phyloP scores from a whole-genome alignment of 78 protist species.

The Speleostelium caveatum region DNA sequence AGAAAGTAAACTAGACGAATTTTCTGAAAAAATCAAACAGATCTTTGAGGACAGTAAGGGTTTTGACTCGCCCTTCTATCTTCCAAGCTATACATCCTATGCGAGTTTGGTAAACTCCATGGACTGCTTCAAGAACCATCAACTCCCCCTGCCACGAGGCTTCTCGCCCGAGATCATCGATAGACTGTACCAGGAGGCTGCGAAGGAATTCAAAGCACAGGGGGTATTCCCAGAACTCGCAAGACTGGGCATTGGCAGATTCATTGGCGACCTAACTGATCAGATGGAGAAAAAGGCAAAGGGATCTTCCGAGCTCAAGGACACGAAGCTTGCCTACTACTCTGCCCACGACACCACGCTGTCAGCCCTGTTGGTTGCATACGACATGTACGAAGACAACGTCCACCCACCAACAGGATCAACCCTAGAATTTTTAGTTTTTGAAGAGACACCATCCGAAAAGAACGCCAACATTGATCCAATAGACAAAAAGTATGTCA shows the following conservation, averaged over 20 bases:
- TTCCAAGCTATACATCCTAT: conserved; percentile 1
- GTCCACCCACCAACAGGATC: conserved; percentile 54
- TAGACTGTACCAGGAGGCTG: conserved; percentile 53
- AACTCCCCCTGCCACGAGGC: conserved; percentile 55
- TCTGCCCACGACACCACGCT: conserved; percentile 66
- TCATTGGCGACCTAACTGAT: conserved; percentile 17
- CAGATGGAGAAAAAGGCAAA: conserved; percentile 4
- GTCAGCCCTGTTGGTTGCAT: conserved; percentile 51
- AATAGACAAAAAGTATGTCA: conserved; percentile 34
- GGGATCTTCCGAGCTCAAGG: neutral
- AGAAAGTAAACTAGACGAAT: conserved; percentile 12
- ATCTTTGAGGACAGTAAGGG: conserved; percentile 53
- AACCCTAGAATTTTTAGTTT: conserved; percentile 36
- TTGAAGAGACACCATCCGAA: conserved; percentile 5
- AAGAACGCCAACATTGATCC: neutral
- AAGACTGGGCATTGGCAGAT: conserved; percentile 40
- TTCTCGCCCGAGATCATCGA: conserved; percentile 39
- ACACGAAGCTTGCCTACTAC: conserved; percentile 42
- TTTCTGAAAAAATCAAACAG: neutral
- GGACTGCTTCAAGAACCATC: conserved; percentile 58
- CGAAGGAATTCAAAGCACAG: conserved; percentile 37
- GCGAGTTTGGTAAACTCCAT: conserved; percentile 47
- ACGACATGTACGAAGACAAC: conserved; percentile 52
- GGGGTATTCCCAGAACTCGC: conserved; percentile 24
- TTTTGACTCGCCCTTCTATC: conserved; percentile 36